These are phyloP conservation scores for Aquilaria malaccensis DNA, from an alignment of 345 rosid genomes.

Conservation along the genomic window DNA sequence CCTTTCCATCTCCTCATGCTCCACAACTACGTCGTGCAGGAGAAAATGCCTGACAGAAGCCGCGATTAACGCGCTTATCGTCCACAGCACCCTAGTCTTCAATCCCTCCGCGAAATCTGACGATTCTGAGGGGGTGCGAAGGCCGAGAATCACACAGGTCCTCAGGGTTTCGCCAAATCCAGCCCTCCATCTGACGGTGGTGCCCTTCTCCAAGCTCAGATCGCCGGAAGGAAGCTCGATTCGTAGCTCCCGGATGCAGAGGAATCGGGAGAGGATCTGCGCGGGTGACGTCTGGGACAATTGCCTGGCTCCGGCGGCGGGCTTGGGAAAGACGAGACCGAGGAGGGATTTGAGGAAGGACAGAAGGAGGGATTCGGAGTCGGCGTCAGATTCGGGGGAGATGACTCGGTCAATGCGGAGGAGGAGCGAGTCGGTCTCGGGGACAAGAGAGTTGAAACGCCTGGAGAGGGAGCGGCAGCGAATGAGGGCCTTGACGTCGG, in stretches of 20 bases:
- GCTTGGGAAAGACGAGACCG: no score
- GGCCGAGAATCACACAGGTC: neutral
- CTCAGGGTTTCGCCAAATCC: no score
- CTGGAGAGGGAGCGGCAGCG: slow-evolving; percentile 44
- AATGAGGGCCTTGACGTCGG: slow-evolving; percentile 37
- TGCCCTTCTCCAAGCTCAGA: no score
- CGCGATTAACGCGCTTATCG: slow-evolving; percentile 32
- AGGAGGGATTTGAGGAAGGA: slow-evolving; percentile 7
- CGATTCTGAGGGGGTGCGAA: slow-evolving; percentile 15
- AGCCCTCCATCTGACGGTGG: no score
- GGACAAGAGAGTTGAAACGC: slow-evolving; percentile 42
- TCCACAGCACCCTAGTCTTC: slow-evolving; percentile 47
- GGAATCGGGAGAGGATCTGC: no score
- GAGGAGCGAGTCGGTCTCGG: slow-evolving; percentile 31
- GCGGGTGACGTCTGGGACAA: no score
- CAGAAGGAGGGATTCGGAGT: slow-evolving; percentile 21
- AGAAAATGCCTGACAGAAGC: no score
- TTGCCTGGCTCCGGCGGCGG: no score
- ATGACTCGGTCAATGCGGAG: slow-evolving; percentile 44
- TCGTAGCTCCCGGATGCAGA: no score
- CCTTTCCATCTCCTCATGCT: no score
- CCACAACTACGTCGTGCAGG: no score
- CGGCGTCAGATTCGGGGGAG: slow-evolving; percentile 26
- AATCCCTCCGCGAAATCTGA: slow-evolving; percentile 24
- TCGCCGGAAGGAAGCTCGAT: no score